These are phyloP conservation scores for Xylaria intraflava DNA, from an alignment of 495 filamentous ascomycete genomes.

Conservation along the genomic window DNA sequence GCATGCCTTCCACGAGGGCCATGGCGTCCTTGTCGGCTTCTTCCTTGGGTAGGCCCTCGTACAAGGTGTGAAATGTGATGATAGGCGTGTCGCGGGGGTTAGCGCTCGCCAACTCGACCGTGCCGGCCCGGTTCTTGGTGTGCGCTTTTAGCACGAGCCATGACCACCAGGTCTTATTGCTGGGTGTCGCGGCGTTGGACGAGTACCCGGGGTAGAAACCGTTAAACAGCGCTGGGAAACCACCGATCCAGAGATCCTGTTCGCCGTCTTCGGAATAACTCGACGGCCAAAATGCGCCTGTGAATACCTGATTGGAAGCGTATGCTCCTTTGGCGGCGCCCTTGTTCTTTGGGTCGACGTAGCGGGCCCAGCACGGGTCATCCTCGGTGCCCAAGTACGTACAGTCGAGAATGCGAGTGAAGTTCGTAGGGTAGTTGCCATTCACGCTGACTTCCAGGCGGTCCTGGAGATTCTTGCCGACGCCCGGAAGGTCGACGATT, in stretches of 20 bases:
- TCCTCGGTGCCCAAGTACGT: constrained; percentile 35
- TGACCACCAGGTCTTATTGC: constrained; percentile 34
- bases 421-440: constrained; percentile 37
- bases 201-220: constrained; percentile 45
- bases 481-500: constrained; percentile 49
- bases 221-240: constrained; percentile 47
- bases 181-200: constrained; percentile 18
- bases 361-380: constrained; percentile 47
- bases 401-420: constrained; percentile 39
- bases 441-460: constrained; percentile 52
- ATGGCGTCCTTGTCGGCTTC: constrained; percentile 29
- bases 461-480: constrained; percentile 63
- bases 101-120: constrained; percentile 41
- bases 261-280: constrained; percentile 29
- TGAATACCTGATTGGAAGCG: constrained; percentile 40
- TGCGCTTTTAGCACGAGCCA: constrained; percentile 50
- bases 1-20: constrained; percentile 39
- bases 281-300: constrained; percentile 43
- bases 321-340: constrained; percentile 43
- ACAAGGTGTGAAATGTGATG: constrained; percentile 53
- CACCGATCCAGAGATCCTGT: constrained; percentile 49
- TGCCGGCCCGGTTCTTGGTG: constrained; percentile 45
- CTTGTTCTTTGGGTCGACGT: constrained; percentile 27
- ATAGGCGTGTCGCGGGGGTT: constrained; percentile 50
- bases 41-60: constrained; percentile 22